Base-by-base conservation (phyloP, 805 yeast species). In the Ascoidea rubescens region DNA sequence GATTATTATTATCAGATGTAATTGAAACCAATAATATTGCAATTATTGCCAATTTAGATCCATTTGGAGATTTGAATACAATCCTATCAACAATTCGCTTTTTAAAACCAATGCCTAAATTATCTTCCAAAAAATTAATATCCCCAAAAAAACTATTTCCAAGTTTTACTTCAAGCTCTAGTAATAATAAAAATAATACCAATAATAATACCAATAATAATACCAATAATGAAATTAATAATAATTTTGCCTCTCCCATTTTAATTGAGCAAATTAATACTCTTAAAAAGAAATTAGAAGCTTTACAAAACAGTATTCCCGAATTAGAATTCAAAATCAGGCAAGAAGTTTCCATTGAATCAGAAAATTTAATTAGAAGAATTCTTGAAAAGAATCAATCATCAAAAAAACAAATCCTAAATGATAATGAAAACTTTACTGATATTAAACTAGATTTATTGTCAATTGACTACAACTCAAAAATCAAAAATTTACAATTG, bases 1-100 rank as follows among this genome's bases (percentile, higher is more conserved):
- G 78, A 56, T 56, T 78, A 44, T 63, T 78, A 2, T 66, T 78
- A 48, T 67, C 75, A 45, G 79, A 76, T 58, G 68, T 67, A 49
- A 66, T 69, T 42, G 64, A 65, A 50, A 53, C 53, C 7, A 57
- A 57, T 31, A 61, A 62, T 21, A 61, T 72, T 5, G 60, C 62
- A 3, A 62, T 71, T 28, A 56, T 74, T 45, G 69, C 71, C 31
- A 67, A 67, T 6, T 54, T 71, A 10, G 74, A 73, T 58, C 68
- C 71, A 5, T 60, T 58, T 49, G 71, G 71, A 4, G 75, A 72
- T 50, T 65, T 63, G 48, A 64, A 64, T 14, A 54, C 67, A 4
- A 61, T 65, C 5, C 48, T 58, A 16, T 65, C 64, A 52, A 64
- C 66, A 17, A 58, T 67, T 45, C 48, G 68, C 32, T 59, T 64